Evolutionary conservation across 2,329 filamentous ascomycete species (phyloP).

Genomic region (Lasiodiplodia hormozganensis): DNA sequence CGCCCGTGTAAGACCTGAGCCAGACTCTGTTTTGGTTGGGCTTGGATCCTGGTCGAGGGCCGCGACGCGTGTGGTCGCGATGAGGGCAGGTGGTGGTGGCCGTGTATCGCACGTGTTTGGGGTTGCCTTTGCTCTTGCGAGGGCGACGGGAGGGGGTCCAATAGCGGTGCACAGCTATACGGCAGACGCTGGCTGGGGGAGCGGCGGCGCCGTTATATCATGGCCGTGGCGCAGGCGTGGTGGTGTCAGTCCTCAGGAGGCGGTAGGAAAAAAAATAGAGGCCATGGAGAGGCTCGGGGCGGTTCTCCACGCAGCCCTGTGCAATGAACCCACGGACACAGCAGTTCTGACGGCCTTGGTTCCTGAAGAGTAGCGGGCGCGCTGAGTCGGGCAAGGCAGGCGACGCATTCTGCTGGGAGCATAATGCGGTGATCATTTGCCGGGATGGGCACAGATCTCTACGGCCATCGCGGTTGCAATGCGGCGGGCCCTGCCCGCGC

Average conservation of each 20-base stretch:
- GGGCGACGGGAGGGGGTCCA: conserved; percentile 43
- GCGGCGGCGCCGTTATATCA: conserved; percentile 45
- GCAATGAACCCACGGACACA: conserved; percentile 52
- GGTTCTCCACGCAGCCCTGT: conserved; percentile 47
- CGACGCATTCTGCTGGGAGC: conserved; percentile 52
- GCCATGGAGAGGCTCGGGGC: conserved; percentile 49
- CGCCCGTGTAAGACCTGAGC: conserved; percentile 52
- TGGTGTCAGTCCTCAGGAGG: conserved; percentile 25
- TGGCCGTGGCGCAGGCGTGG: conserved; percentile 37
- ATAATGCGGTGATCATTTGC: conserved; percentile 54
- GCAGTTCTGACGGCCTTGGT: conserved; percentile 51
- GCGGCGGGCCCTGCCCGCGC: conserved; percentile 43
- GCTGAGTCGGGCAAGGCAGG: conserved; percentile 51
- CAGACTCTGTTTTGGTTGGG: conserved; percentile 33
- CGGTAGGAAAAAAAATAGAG: conserved; percentile 33
- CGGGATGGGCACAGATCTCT: conserved; percentile 48
- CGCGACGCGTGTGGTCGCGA: conserved; percentile 43
- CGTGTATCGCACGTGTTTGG: conserved; percentile 52
- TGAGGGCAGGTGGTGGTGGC: conserved; percentile 43
- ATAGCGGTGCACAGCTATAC: conserved; percentile 45
- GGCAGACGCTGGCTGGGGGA: conserved; percentile 36
- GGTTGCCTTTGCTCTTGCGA: conserved; percentile 41
- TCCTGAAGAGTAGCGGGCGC: conserved; percentile 50
- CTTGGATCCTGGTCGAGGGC: conserved; percentile 11
- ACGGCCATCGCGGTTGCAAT: conserved; percentile 45